Evolutionary conservation across 805 yeast genomes (phyloP), one percentile per base, ranked within the genome.

Genomic region (Pichia deserticola): DNA sequence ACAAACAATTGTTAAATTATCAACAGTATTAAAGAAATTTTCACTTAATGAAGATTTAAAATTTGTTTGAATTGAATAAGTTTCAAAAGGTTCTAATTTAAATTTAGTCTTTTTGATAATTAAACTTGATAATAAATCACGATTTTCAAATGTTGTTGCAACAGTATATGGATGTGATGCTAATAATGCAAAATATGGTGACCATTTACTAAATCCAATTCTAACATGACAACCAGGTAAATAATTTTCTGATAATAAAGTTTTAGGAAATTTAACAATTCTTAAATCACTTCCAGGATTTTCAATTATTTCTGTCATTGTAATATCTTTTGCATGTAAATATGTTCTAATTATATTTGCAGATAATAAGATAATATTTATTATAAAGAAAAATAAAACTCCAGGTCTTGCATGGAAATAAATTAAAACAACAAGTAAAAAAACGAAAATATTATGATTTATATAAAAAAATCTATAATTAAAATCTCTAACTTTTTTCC

Each of bases 81-180:
- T 49, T 4, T 59, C 57, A 39, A 65, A 63, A 15, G 69, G 56
- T 34, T 60, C 58, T 28, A 76, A 44, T 25, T 57, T 51, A 47
- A 71, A 74, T 3, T 60, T 57, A 1, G 81, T 70, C 37, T 70
- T 72, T 45, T 71, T 72, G 32, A 80, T 65, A 12, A 82, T 64
- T 50, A 82, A 63, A 40, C 70, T 72, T 2, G 78, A 60, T 13
- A 61, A 53, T 7, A 52, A 29, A 41, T 76, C 78, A 5, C 49
- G 48, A 12, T 55, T 53, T 36, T 58, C 60, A 39, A 36, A 48
- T 3, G 45, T 51, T 1, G 81, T 72, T 0, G 80, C 77, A 11
- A 83, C 68, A 0, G 89, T 81, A 57, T 72, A 85, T 3, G 92
- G 90, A 60, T 84, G 90, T 3, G 84, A 70, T 7, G 92, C 81